Evolutionary conservation across 257 asterid genomes (phyloP), one percentile per base, ranked within the genome.

Genomic region (Petunia axillaris): DNA sequence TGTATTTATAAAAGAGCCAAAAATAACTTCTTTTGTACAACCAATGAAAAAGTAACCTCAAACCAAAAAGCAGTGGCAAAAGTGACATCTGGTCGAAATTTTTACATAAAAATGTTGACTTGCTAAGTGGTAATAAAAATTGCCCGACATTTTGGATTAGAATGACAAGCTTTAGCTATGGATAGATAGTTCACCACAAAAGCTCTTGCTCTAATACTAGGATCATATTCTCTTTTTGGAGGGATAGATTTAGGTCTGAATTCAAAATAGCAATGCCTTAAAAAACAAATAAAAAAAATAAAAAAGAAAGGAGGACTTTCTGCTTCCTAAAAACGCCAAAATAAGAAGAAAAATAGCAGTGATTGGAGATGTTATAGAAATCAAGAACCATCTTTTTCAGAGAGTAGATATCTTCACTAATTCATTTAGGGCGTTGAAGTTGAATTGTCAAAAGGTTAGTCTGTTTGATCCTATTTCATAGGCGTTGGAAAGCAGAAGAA

Each of bases 331-430:
- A 67, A 70, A 68, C 8, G 40, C 76, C 76, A 68, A 68, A 68
- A 35, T 68, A 44, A 2, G 0, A 3, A 16, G 16, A 39, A 68
- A 36, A 54, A 68, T 41, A 68, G 38, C n/a, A 0, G 36, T 40
- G 77, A 70, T 66, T 70, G 43, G 77, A 25, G 25, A 70, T 70
- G 44, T 50, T 25, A 57, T 14, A 55, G 60, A 55, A 6, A 66
- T 40, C 14, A 3, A 66, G 37, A 66, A 41, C 8, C 75, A 66
- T 66, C 37, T 41, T 41, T 66, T 40, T 66, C 37, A 13, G 6
- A 66, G 37, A 41, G 38, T 41, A 10, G 9, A 15, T 40, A 65
- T 14, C 52, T 65, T 39, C 73, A 65, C 73, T 11, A 25, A 25
- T 5, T 4, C 9, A 38, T 64, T 37, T 38, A 64, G 46, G 16